Percentiles rank a stretch among this genome's conserved stretches.
These are phyloP conservation scores for Ceratobasidium sp. DNA, from an alignment of 1,284 basidiomycete genomes.

Conservation along the genomic window DNA sequence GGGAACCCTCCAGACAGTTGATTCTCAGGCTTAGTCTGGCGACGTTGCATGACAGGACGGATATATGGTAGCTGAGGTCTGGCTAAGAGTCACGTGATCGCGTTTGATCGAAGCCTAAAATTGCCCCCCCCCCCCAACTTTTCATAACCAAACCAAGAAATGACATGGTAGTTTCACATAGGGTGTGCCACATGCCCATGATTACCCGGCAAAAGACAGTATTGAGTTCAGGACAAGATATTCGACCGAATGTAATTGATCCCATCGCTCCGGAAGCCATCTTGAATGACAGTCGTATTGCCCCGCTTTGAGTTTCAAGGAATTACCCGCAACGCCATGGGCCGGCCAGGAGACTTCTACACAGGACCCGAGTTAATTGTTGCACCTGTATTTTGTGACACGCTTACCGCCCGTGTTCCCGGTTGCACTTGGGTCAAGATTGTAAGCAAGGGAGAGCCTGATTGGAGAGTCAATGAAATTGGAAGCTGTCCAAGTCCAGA, in stretches of 20 bases:
- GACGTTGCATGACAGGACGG: slow-evolving; percentile 9
- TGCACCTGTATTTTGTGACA: neutral
- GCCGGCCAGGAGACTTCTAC: slow-evolving; percentile 18
- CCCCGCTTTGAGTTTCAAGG: slow-evolving; percentile 17
- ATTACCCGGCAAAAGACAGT: neutral
- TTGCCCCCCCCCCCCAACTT: too few relatives aligned
- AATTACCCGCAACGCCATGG: slow-evolving; percentile 5
- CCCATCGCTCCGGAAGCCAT: slow-evolving; percentile 13
- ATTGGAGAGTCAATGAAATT: neutral
- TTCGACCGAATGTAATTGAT: slow-evolving; percentile 25
- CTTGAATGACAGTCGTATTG: slow-evolving; percentile 28
- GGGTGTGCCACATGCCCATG: too few relatives aligned
- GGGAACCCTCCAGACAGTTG: neutral
- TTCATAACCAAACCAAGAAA: too few relatives aligned
- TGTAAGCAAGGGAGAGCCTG: slow-evolving; percentile 35
- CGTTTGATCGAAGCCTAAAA: slow-evolving; percentile 35
- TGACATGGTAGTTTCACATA: too few relatives aligned
- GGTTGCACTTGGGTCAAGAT: slow-evolving; percentile 16
- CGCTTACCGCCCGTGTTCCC: slow-evolving; percentile 26
- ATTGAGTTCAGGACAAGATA: slow-evolving; percentile 10
- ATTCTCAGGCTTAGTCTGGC: slow-evolving; percentile 6
- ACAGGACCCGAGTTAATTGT: neutral
- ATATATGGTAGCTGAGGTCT: neutral
- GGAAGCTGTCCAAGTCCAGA: neutral
- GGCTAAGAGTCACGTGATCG: slow-evolving; percentile 39